These are phyloP conservation scores for Termitomyces sp. DNA, from an alignment of 768 basidiomycete species.

Conservation along the genomic window DNA sequence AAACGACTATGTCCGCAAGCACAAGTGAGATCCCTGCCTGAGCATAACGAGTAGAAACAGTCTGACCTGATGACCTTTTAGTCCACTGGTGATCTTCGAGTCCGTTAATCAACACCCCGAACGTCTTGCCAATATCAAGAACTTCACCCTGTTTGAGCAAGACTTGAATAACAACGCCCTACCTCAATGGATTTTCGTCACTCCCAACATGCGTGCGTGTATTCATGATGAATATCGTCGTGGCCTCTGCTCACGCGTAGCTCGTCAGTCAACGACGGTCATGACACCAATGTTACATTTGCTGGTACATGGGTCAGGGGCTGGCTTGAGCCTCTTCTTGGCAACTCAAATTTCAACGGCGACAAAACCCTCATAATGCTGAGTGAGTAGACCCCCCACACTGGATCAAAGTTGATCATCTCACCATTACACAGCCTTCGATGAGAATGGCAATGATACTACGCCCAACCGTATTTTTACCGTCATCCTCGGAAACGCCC, in stretches of 20 bases:
- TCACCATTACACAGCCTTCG: constrained; percentile 33
- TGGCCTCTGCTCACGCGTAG: neutral
- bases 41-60: neutral
- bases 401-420: constrained; percentile 11
- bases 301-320: constrained; percentile 37
- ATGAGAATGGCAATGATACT: constrained; percentile 37
- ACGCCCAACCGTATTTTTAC: constrained; percentile 43
- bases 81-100: constrained; percentile 44
- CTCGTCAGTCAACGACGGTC: constrained; percentile 42
- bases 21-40: constrained; percentile 17
- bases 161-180: constrained; percentile 45
- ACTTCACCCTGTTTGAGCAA: constrained; percentile 58
- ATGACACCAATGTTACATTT: constrained; percentile 53
- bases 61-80: neutral
- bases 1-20: constrained; percentile 25
- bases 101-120: constrained; percentile 37
- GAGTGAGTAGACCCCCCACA: constrained; percentile 28
- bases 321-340: constrained; percentile 48
- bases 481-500: constrained; percentile 35
- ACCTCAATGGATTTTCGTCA: constrained; percentile 58
- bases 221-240: neutral
- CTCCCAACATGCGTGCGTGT: constrained; percentile 43
- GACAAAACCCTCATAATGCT: constrained; percentile 50
- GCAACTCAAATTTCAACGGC: constrained; percentile 47
- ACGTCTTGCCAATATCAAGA: constrained; percentile 42